These are phyloP conservation scores for Ciborinia camelliae DNA, from an alignment of 2,329 filamentous ascomycete species.

Conservation along the genomic window DNA sequence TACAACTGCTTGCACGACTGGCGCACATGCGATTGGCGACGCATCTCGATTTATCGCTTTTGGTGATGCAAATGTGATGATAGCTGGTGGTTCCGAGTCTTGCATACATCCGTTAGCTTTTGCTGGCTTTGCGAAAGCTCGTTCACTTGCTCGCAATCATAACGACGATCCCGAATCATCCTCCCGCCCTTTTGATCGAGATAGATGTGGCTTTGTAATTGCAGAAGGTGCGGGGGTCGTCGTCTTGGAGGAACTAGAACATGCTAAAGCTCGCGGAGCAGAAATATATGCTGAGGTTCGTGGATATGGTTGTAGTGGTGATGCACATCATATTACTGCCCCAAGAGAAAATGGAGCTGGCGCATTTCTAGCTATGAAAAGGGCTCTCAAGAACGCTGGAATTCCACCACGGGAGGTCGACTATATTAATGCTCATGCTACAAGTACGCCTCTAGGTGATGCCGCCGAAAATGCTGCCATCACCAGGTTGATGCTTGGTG, in stretches of 20 bases:
- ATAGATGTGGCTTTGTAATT: slow-evolving; percentile 83
- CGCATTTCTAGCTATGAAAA: slow-evolving; percentile 79
- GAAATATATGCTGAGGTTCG: slow-evolving; percentile 82
- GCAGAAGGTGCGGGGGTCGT: slow-evolving; percentile 87
- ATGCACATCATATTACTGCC: slow-evolving; percentile 91
- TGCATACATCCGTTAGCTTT: slow-evolving; percentile 94
- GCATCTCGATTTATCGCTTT: slow-evolving; percentile 88
- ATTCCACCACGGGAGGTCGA: slow-evolving; percentile 69
- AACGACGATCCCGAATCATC: slow-evolving; percentile 68
- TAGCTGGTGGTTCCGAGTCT: slow-evolving; percentile 91
- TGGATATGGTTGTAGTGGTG: slow-evolving; percentile 87
- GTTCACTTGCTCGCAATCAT: slow-evolving; percentile 78
- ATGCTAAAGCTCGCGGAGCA: slow-evolving; percentile 75
- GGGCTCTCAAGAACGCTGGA: slow-evolving; percentile 69
- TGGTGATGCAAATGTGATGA: slow-evolving; percentile 90
- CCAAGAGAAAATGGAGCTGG: slow-evolving; percentile 79
- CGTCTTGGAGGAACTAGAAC: slow-evolving; percentile 84
- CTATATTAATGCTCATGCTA: slow-evolving; percentile 96
- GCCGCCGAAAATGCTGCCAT: slow-evolving; percentile 84
- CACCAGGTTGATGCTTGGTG: slow-evolving; percentile 69
- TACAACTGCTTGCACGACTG: slow-evolving; percentile 94
- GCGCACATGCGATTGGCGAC: slow-evolving; percentile 90
- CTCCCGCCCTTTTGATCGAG: slow-evolving; percentile 82
- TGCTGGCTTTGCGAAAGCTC: slow-evolving; percentile 83
- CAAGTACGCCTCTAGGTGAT: slow-evolving; percentile 82